Evolutionary conservation across 2,329 filamentous ascomycete species (phyloP).

Genomic region (Didymella keratinophila): DNA sequence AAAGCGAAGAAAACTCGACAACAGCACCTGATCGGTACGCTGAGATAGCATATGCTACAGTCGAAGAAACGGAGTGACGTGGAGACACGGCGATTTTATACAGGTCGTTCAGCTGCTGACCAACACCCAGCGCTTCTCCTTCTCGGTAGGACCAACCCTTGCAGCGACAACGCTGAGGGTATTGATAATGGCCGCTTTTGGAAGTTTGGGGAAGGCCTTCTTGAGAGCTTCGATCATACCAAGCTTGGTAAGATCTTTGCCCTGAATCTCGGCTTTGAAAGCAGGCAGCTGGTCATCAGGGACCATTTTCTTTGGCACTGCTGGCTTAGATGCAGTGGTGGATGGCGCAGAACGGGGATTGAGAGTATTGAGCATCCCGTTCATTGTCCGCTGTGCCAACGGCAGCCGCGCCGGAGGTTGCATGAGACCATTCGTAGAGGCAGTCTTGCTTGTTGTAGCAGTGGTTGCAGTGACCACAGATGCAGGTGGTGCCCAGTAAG

Average conservation of each 20-base stretch:
- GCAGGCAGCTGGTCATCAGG: constrained; percentile 67
- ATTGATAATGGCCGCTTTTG: constrained; percentile 73
- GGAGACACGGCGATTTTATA: neutral
- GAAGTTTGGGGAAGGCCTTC: constrained; percentile 74
- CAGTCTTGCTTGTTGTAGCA: constrained; percentile 26
- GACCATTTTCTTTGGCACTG: constrained; percentile 59
- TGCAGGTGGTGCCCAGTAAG: constrained; percentile 72
- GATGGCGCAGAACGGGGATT: constrained; percentile 31
- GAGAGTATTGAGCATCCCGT: constrained; percentile 44
- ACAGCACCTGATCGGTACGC: neutral
- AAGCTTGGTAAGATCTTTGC: constrained; percentile 75
- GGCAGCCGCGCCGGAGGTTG: constrained; percentile 54
- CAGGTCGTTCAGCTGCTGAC: constrained; percentile 29
- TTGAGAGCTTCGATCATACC: constrained; percentile 79
- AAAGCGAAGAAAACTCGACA: neutral
- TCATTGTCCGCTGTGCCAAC: constrained; percentile 50
- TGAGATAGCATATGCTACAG: neutral
- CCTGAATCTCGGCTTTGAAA: constrained; percentile 75
- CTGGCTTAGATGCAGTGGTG: constrained; percentile 37
- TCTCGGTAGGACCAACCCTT: constrained; percentile 67
- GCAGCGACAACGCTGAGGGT: constrained; percentile 73
- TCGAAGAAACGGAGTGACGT: neutral
- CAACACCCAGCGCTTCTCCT: constrained; percentile 69
- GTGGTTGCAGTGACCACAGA: constrained; percentile 19
- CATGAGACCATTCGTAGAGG: constrained; percentile 40